Percentiles rank a stretch among this genome's conserved stretches.
These are phyloP conservation scores for Auricularia sp. DNA, from an alignment of 768 basidiomycete species.

Conservation along the genomic window DNA sequence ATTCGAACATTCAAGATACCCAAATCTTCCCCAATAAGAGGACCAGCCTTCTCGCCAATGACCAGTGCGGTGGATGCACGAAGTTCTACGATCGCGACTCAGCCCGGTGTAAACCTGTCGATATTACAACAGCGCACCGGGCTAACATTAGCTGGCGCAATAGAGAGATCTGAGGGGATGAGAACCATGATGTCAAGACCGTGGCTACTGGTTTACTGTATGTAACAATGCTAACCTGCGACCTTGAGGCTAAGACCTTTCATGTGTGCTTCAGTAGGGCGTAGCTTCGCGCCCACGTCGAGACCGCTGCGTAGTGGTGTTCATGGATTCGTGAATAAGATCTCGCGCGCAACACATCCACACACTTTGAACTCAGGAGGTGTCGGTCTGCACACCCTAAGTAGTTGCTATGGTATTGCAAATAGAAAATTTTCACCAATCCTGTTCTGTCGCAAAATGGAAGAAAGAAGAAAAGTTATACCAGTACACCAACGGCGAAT, in stretches of 20 bases:
- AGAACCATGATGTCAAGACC: no score
- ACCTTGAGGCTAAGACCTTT: slow-evolving; percentile 4
- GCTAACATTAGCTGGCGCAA: slow-evolving; percentile 29
- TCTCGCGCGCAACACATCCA: no score
- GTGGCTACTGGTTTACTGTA: not conserved
- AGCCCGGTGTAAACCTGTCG: not conserved
- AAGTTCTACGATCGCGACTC: slow-evolving; percentile 18
- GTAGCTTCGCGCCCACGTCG: not conserved
- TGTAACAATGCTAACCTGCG: slow-evolving; percentile 16
- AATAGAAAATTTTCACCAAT: no score
- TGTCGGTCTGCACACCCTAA: no score
- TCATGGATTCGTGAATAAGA: no score
- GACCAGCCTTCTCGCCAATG: slow-evolving; percentile 53
- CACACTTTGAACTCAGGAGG: no score
- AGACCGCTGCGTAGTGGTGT: not conserved
- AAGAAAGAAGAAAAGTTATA: no score
- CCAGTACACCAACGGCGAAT: no score
- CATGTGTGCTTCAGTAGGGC: not conserved
- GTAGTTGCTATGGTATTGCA: no score
- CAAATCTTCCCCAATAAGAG: slow-evolving; percentile 47
- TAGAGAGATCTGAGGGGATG: slow-evolving; percentile 25
- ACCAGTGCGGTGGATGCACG: slow-evolving; percentile 35
- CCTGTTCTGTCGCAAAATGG: no score
- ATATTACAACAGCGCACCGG: slow-evolving; percentile 14
- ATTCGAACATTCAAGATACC: slow-evolving; percentile 15